Base-by-base conservation (phyloP, 768 basidiomycete species). In the Tremella fuciformis region DNA sequence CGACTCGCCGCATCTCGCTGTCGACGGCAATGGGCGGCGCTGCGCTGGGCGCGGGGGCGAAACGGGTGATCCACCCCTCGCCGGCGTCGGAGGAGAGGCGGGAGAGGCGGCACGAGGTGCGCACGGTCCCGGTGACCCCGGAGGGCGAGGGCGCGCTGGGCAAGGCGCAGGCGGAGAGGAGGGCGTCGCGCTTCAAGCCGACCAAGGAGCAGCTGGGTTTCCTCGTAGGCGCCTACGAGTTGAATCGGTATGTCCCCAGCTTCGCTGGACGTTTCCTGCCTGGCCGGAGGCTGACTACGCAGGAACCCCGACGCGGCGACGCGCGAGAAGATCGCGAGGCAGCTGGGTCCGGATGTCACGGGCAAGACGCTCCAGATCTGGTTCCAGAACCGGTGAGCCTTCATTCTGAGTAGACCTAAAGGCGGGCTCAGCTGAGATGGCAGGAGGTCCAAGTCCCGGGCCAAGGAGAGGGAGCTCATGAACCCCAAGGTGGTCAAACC, bases 351-450 rank as follows among this genome's bases (percentile, higher is more conserved):
- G 6, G 69, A 66, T 34, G 50, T 70, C 16, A 53, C 55, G 25
- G 62, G 64, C 7, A 73, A 73, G 51, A 73, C 71, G 0, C 53
- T 73, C 15, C 71, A 73, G 39, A 73, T 73, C 21, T 73, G 71
- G 71, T 73, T 73, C 42, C 71, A 73, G 52, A 73, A 73, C 47
- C 55, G 71, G 69, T 70, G 18, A 58, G 64, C 40, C 46, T 44
- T 41, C 51, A 15, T 16, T 29, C 15, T 25, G 11, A 24, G 13
- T 16, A 41, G 21, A 18, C n/a, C 19, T 34, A 9, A 9, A 37
- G 3, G 21, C n/a, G 3, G 9, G 25, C 46, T 13, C 15, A 7
- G 48, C 55, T 26, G 21, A 26, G 8, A 8, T 19, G 24, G 18
- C 46, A 70, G 65, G 11, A 55, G 68, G 40, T 73, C 69, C 37